Conservation (phyloP, 768 basidiomycete genomes). For the Trametes sanguinea region DNA sequence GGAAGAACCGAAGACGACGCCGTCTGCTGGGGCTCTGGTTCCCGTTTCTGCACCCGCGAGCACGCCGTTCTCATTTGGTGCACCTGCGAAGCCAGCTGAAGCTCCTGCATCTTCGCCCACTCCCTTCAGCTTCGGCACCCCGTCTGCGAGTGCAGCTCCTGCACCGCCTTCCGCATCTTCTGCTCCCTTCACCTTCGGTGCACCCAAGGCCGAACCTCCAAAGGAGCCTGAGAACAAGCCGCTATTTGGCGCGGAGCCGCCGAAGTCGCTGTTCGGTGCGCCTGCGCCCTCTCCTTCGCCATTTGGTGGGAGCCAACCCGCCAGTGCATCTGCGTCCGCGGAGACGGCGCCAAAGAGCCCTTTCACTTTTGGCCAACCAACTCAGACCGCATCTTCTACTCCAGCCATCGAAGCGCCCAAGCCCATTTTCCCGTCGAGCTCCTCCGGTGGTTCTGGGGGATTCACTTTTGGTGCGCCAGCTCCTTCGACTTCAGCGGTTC, state of each 20-base stretch:
- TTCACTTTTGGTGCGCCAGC: constrained; percentile 49
- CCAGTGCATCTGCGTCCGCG: background rate
- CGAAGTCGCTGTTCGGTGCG: constrained; percentile 21
- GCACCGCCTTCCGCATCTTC: constrained; percentile 12
- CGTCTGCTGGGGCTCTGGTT: background rate
- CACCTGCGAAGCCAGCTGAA: constrained; percentile 17
- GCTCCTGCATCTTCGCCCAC: constrained; percentile 3
- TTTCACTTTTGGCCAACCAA: constrained; percentile 35
- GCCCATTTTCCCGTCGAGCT: constrained; percentile 40
- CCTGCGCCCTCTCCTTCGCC: constrained; percentile 17
- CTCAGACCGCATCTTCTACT: constrained; percentile 32
- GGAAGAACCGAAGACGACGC: background rate
- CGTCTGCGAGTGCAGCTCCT: constrained; percentile 1
- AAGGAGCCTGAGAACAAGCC: constrained; percentile 22
- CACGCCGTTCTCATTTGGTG: constrained; percentile 6
- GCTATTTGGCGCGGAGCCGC: constrained; percentile 15
- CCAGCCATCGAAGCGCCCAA: constrained; percentile 42
- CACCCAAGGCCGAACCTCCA: constrained; percentile 11
- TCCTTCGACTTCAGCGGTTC: constrained; percentile 30
- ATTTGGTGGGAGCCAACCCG: constrained; percentile 18
- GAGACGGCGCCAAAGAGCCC: constrained; percentile 24
- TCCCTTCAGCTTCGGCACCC: constrained; percentile 19
- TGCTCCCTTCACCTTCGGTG: constrained; percentile 27
- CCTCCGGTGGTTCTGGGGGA: constrained; percentile 29
- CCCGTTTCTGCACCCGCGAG: background rate